phyloP scores from a whole-genome alignment of 2,329 filamentous ascomycete species.

The Colletotrichum aenigma region DNA sequence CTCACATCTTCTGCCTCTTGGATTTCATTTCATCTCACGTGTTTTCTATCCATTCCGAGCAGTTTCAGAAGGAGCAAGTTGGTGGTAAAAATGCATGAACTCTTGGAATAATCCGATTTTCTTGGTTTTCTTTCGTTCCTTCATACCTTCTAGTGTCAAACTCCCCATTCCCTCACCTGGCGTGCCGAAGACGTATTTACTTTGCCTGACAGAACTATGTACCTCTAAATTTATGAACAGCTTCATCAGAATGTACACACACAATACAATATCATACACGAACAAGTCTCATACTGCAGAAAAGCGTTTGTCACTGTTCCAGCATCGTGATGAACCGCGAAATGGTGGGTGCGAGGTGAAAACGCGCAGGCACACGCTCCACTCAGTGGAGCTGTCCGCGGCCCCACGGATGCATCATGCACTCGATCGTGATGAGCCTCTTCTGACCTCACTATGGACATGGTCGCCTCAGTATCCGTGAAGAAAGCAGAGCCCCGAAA shows the following conservation, averaged over 20 bases:
- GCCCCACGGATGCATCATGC: background rate
- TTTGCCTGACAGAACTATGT: background rate
- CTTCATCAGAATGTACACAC: rapidly evolving
- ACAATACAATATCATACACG: rapidly evolving
- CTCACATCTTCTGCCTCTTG: background rate
- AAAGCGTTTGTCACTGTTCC: rapidly evolving
- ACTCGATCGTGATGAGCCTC: background rate
- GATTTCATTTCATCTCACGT: background rate
- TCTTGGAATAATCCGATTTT: background rate
- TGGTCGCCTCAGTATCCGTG: background rate
- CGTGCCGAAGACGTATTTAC: background rate
- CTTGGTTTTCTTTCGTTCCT: too few species aligned
- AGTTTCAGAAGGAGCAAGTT: background rate
- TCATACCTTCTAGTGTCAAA: background rate
- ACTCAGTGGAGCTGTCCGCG: background rate
- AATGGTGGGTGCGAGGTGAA: background rate
- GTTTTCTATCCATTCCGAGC: background rate
- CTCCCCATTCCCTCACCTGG: too few species aligned
- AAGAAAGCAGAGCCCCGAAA: rapidly evolving
- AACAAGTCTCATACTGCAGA: rapidly evolving
- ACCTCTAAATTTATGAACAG: background rate
- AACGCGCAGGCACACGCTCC: background rate
- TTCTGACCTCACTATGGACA: background rate
- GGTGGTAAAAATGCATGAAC: rapidly evolving
- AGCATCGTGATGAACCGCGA: background rate